Percentiles rank a stretch among this genome's conserved stretches.
These are phyloP conservation scores for Aspergillus puulaauensis DNA, from an alignment of 2,329 filamentous ascomycete species.

Conservation along the genomic window DNA sequence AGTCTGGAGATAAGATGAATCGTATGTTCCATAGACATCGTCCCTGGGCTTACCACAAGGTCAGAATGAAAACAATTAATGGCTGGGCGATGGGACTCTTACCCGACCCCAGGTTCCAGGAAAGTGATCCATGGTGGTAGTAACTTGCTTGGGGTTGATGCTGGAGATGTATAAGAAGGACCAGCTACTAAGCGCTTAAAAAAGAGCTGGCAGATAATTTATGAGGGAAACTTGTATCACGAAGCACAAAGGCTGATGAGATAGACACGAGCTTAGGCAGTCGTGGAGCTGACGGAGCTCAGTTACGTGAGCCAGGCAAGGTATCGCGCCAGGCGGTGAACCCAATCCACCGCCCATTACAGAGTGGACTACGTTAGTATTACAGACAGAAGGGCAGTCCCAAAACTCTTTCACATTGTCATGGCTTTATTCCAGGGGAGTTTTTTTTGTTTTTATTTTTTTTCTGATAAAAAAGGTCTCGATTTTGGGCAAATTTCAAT, in stretches of 20 bases:
- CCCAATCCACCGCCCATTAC: neutral
- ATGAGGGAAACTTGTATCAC: conserved; percentile 15
- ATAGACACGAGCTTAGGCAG: conserved; percentile 27
- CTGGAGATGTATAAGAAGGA: neutral
- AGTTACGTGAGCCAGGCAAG: conserved; percentile 21
- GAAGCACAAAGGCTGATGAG: conserved; percentile 16
- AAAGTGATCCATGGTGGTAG: conserved; percentile 61
- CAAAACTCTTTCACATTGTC: neutral
- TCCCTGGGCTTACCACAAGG: conserved; percentile 73
- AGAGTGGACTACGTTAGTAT: neutral
- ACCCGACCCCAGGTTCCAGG: conserved; percentile 67
- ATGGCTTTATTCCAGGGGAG: neutral
- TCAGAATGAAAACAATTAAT: conserved; percentile 31
- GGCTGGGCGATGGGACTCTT: conserved; percentile 19
- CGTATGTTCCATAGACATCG: conserved; percentile 93
- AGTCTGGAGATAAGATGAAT: conserved; percentile 76
- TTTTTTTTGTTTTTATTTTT: neutral
- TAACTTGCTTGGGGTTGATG: neutral
- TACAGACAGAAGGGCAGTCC: neutral
- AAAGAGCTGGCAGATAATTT: neutral
- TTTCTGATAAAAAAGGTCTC: neutral
- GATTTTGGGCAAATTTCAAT: neutral
- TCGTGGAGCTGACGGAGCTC: conserved; percentile 41
- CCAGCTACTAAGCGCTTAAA: neutral
- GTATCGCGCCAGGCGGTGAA: conserved; percentile 15